A percentile compares a stretch with the other conserved stretches of the same genome.
phyloP scores from a whole-genome alignment of 1,284 basidiomycete genomes.

The Filobasidium uniguttulatum region DNA sequence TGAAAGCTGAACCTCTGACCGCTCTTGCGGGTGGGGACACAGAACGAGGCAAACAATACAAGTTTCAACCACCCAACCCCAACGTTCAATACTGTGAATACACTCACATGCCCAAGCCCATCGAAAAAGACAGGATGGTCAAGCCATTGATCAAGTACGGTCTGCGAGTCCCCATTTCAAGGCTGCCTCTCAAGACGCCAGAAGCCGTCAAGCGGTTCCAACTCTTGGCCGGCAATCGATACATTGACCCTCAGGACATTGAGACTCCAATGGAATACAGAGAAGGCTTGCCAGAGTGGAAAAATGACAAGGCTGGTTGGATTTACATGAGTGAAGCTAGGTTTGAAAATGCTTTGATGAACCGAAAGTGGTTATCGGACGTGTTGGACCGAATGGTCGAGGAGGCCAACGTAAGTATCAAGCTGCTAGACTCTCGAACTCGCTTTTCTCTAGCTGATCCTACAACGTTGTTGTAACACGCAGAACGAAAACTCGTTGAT shows the following conservation, averaged over 20 bases:
- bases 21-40: slow-evolving; percentile 45
- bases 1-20: slow-evolving; percentile 10
- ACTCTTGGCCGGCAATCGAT: slow-evolving; percentile 65
- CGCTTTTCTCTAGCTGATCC: no score
- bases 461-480: no score
- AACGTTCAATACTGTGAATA: slow-evolving; percentile 58
- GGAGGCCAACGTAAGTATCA: slow-evolving; percentile 55
- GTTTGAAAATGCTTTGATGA: slow-evolving; percentile 61
- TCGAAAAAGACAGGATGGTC: no score
- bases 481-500: no score
- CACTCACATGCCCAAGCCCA: no score
- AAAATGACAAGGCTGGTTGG: slow-evolving; percentile 52
- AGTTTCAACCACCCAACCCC: slow-evolving; percentile 47
- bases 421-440: no score
- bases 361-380: slow-evolving; percentile 74
- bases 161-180: slow-evolving; percentile 56
- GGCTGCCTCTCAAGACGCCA: slow-evolving; percentile 50
- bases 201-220: slow-evolving; percentile 62
- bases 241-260: slow-evolving; percentile 43
- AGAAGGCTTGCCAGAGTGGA: slow-evolving; percentile 23
- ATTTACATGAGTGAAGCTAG: slow-evolving; percentile 75
- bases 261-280: not conserved
- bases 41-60: slow-evolving; percentile 57
- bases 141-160: no score
- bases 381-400: slow-evolving; percentile 54